Evolutionary conservation across 495 filamentous ascomycete genomes (phyloP).

Genomic region (Xylaria nigripes): DNA sequence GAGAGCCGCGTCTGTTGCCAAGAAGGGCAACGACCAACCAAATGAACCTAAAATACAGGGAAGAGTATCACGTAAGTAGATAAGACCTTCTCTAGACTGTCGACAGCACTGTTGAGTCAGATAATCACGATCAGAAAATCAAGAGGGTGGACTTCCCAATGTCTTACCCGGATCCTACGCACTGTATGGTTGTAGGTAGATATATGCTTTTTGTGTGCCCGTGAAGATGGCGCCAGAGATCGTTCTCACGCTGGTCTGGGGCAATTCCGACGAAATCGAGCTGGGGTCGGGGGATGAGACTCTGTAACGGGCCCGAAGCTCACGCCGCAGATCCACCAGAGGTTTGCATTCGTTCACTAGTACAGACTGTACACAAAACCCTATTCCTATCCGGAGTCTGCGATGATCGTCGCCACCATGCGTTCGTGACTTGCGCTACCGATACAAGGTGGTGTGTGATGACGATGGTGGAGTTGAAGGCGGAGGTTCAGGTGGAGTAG

Average conservation of each 20-base stretch:
- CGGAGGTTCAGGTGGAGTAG: neutral
- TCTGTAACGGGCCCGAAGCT: conserved; percentile 1
- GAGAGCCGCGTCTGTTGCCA: neutral
- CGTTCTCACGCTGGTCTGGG: neutral
- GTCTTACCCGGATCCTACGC: neutral
- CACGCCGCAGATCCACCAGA: conserved; percentile 5
- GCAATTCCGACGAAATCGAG: too few relatives aligned
- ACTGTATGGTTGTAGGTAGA: neutral
- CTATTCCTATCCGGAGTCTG: conserved; percentile 8
- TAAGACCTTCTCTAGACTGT: neutral
- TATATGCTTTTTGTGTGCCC: too few relatives aligned
- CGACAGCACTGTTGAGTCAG: neutral
- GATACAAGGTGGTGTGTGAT: conserved; percentile 1
- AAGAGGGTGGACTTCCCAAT: neutral
- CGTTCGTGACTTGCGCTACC: neutral
- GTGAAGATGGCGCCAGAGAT: neutral
- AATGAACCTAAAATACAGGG: neutral
- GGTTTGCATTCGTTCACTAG: neutral
- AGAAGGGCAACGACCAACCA: neutral
- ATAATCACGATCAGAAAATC: neutral
- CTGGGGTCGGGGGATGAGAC: neutral
- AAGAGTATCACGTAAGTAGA: neutral
- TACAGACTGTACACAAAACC: conserved; percentile 2
- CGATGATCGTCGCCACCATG: conserved; percentile 7
- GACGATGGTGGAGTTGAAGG: conserved; percentile 4